Evolutionary conservation across 2,329 filamentous ascomycete genomes (phyloP), one percentile per base, ranked within the genome.

Genomic region (Venturiaceae sp.): DNA sequence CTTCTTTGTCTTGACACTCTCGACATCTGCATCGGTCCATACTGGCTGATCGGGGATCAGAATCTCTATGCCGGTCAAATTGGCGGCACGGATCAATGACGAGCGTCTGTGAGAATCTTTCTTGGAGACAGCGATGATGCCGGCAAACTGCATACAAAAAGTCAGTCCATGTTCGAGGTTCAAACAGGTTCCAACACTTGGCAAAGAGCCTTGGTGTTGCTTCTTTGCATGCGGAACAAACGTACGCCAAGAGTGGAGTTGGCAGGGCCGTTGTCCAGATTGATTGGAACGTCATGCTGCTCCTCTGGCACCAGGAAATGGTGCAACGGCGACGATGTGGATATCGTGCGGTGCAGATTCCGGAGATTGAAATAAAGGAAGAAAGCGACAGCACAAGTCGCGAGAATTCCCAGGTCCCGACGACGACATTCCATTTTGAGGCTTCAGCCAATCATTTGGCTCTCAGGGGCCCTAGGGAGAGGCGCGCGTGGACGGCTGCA

Each of bases 121-220:
- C 50, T 68, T 66, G 2, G 72, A 74, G 19, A 75, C 71, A 16
- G 71, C 72, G 26, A 72, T 58, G 37, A 75, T 65, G 14, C 69
- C 66, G 53, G 71, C 71, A 58, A 75, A 75, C 69, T 69, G 57
- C 57, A 53, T 52, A 16, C 53, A 36, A 23, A 52, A 53, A 53
- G 23, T 19, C 14, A 36, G 32, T 30, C 32, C 21, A 26, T 26
- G 52, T 47, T 41, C 30, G 36, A 21, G 14, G 30, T 23, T 57
- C 39, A 47, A 14, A 28, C 52, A 21, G 14, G 30, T 23, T 57
- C 39, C 23, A 14, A 28, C 52, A 54, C 36, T 26, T 16, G 52
- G 30, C 23, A 54, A 30, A 23, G 21, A 36, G 36, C 16, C 36
- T 41, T 30, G 30, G 53, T 21, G 30, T 37, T 14, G 30, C 28